Conservation (phyloP, 345 rosid genomes). For the Eucalyptus cloeziana region DNA sequence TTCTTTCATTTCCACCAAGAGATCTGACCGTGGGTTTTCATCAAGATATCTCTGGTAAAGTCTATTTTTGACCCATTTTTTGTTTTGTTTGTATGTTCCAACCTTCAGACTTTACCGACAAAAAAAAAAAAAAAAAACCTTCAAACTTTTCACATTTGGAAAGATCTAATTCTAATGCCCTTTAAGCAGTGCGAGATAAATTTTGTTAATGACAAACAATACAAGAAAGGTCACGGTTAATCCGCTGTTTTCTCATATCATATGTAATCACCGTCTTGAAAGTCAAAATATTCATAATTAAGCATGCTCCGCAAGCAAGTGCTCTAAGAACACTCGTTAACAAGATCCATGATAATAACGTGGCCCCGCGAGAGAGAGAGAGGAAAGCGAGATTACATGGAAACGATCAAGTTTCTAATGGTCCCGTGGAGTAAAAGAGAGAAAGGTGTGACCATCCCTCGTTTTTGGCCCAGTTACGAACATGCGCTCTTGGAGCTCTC, state of each 20-base stretch:
- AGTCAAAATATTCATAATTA: neutral
- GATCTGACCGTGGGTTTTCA: accelerated
- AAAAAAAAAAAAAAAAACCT: no score
- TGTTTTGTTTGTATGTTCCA: no score
- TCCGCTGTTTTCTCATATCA: neutral
- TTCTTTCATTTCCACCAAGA: no score
- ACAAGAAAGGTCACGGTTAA: neutral
- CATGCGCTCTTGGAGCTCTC: neutral
- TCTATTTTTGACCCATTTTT: no score
- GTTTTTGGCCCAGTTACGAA: neutral
- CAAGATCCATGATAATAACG: neutral
- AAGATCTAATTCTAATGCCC: no score
- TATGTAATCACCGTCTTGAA: neutral
- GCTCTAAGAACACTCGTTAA: neutral
- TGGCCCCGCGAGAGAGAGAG: neutral
- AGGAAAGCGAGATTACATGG: neutral
- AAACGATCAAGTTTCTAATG: neutral
- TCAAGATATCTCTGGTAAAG: accelerated
- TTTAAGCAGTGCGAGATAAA: neutral
- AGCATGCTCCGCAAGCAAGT: neutral
- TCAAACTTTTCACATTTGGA: no score
- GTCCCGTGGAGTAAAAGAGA: neutral
- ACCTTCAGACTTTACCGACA: no score
- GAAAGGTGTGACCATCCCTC: neutral
- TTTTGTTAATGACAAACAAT: neutral